Conservation (phyloP, 179 eudicot genomes). For the Spergularia azorica region DNA sequence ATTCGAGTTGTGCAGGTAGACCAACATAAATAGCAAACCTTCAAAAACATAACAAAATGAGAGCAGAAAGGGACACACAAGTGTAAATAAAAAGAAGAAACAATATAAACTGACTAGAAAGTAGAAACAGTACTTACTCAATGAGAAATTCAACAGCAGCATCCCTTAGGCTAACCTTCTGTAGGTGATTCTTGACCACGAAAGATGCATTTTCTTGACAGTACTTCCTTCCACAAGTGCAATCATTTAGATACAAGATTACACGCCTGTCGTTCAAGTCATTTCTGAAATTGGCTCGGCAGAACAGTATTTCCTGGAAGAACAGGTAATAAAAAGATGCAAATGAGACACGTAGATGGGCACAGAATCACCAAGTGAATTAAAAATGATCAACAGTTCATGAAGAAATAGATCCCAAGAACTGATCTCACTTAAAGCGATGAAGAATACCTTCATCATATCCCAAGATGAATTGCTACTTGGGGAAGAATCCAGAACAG, state of each 20-base stretch:
- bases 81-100: background rate
- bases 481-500: slow-evolving; percentile 94
- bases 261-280: slow-evolving; percentile 73
- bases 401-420: background rate
- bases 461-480: slow-evolving; percentile 95
- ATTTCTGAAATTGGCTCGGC: slow-evolving; percentile 75
- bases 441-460: slow-evolving; percentile 84
- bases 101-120: background rate
- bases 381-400: background rate
- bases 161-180: slow-evolving; percentile 84
- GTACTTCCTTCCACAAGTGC: slow-evolving; percentile 76
- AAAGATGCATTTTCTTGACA: slow-evolving; percentile 85
- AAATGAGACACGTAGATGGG: background rate
- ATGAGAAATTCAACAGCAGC: slow-evolving; percentile 76
- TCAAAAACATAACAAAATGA: background rate
- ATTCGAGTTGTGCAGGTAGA: background rate
- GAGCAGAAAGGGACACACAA: background rate
- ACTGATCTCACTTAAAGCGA: background rate
- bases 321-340: slow-evolving; percentile 20
- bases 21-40: background rate
- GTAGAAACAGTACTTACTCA: slow-evolving; percentile 52
- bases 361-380: slow-evolving; percentile 8
- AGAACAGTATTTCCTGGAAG: slow-evolving; percentile 87
- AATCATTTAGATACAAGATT: slow-evolving; percentile 67
- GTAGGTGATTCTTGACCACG: slow-evolving; percentile 63